Percentiles rank a stretch among this genome's conserved stretches.
Evolutionary conservation across 2,329 filamentous ascomycete species (phyloP).

Genomic region (Calonectria montana): DNA sequence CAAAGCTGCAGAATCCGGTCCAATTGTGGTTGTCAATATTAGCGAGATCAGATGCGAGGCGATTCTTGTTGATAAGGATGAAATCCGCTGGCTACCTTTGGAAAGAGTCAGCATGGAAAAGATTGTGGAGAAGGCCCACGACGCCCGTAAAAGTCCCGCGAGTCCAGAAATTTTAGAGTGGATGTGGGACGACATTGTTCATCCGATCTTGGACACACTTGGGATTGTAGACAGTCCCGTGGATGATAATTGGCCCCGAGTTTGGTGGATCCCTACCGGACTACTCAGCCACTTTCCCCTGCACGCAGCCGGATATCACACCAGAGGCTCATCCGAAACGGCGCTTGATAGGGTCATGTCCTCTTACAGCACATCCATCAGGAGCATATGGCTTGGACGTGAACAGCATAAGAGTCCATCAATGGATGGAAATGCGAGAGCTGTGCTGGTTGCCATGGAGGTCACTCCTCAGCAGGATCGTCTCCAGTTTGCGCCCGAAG

Average conservation of each 20-base stretch:
- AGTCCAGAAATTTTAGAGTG: not conserved
- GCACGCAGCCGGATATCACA: slow-evolving; percentile 9
- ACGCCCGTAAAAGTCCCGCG: not conserved
- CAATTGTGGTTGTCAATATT: not conserved
- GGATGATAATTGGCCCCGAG: not conserved
- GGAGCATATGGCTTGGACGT: not conserved
- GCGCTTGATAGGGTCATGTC: slow-evolving; percentile 14
- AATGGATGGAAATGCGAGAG: not conserved
- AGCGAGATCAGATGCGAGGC: not conserved
- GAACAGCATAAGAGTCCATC: not conserved
- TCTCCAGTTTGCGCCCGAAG: slow-evolving; percentile 25
- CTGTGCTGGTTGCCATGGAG: not conserved
- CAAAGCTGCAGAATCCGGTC: not conserved
- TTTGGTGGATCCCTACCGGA: not conserved
- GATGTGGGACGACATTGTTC: not conserved
- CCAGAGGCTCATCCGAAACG: not conserved
- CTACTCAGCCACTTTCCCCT: slow-evolving; percentile 15
- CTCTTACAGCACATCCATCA: slow-evolving; percentile 3
- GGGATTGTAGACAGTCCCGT: not conserved
- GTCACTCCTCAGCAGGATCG: not conserved
- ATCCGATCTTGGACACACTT: not conserved
- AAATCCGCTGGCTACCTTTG: not conserved
- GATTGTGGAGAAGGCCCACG: not conserved
- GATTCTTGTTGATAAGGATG: not conserved
- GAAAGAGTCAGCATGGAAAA: not conserved